These are phyloP conservation scores for Saccharomycopsis microspora DNA, from an alignment of 805 yeast species.

Conservation along the genomic window DNA sequence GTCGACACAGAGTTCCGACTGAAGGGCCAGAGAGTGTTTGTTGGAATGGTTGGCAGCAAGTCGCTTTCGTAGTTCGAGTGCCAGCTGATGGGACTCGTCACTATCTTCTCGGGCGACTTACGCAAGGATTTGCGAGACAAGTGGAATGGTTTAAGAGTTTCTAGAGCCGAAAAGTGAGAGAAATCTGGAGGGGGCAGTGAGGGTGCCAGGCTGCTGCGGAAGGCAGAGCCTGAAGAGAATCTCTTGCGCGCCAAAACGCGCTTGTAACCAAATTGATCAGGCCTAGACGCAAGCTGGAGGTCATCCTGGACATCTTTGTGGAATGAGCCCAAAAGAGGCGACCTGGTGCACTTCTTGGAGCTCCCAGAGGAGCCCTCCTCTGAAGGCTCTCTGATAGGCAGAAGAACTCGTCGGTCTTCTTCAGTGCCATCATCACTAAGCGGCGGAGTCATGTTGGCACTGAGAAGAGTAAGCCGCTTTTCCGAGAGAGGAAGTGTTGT, in stretches of 20 bases:
- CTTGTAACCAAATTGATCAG: too few species aligned
- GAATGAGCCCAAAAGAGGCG: too few species aligned
- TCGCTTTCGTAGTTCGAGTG: background rate
- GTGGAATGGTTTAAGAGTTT: background rate
- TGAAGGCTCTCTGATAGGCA: too few species aligned
- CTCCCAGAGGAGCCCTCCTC: too few species aligned
- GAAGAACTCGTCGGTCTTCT: too few species aligned
- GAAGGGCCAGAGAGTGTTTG: constrained; percentile 14
- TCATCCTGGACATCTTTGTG: too few species aligned
- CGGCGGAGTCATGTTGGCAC: constrained; percentile 10
- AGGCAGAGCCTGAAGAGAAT: too few species aligned
- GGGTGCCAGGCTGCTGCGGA: background rate
- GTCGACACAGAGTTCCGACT: constrained; percentile 3
- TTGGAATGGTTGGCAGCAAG: constrained; percentile 9
- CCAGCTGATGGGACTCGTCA: constrained; percentile 3
- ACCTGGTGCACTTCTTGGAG: too few species aligned
- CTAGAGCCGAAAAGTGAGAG: background rate
- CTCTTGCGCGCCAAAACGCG: too few species aligned
- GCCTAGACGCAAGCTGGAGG: too few species aligned
- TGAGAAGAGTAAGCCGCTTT: background rate
- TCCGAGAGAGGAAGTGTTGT: background rate
- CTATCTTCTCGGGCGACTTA: background rate
- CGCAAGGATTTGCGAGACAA: background rate
- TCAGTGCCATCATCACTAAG: background rate
- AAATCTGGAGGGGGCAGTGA: constrained; percentile 3